phyloP scores from a whole-genome alignment of 139 green algal genomes.

The Closterium sp. region DNA sequence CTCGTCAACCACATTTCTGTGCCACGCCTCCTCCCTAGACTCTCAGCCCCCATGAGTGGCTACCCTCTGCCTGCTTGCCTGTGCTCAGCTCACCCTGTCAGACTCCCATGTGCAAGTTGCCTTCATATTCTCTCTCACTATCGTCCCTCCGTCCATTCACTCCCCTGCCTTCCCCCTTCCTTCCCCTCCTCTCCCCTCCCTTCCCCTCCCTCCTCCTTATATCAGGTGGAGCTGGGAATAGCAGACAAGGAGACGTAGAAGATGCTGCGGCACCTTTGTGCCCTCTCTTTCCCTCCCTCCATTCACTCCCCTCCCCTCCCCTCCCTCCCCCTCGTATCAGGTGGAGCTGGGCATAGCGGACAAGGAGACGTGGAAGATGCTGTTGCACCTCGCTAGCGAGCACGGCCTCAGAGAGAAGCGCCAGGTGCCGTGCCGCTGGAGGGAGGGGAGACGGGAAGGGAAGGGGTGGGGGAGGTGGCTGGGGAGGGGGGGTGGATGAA shows the following conservation, averaged over 20 bases:
- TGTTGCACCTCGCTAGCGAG: neutral
- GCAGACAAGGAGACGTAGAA: slow-evolving; percentile 4
- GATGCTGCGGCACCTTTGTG: neutral
- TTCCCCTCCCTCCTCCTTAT: neutral
- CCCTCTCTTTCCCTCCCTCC: neutral
- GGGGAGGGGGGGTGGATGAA: too few relatives aligned
- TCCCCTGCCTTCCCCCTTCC: neutral
- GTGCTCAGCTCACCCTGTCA: neutral
- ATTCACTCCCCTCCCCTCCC: neutral
- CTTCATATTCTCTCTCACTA: neutral
- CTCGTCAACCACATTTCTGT: too few relatives aligned
- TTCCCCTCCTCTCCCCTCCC: neutral
- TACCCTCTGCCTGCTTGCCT: neutral
- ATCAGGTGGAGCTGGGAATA: neutral
- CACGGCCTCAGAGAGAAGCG: neutral
- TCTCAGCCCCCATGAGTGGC: too few relatives aligned
- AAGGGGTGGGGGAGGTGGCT: too few relatives aligned
- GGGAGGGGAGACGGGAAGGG: too few relatives aligned
- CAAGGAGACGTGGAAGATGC: slow-evolving; percentile 7
- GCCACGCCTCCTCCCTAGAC: too few relatives aligned
- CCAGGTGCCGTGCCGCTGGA: neutral
- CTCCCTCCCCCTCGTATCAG: neutral
- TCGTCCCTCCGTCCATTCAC: neutral
- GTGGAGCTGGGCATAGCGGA: neutral
- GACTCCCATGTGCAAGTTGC: neutral